These are phyloP conservation scores for Neurospora sp. DNA, from an alignment of 495 filamentous ascomycete genomes.

Conservation along the genomic window DNA sequence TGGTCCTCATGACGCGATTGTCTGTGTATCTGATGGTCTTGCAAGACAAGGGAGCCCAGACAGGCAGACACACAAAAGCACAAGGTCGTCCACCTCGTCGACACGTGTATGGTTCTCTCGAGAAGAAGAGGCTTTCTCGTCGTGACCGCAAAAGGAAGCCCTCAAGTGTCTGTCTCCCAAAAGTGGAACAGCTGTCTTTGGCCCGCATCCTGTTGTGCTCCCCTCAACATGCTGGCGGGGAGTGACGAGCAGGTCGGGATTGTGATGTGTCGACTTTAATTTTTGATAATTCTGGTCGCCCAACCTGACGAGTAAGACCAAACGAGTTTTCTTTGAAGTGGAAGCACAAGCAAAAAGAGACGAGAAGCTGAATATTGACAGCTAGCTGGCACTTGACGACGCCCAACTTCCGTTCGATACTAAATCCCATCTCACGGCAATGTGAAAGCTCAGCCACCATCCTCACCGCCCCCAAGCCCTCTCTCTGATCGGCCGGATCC, in stretches of 20 bases:
- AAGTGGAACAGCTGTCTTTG: slow-evolving; percentile 2
- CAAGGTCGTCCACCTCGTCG: background rate
- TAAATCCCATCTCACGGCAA: background rate
- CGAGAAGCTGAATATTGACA: slow-evolving; percentile 1
- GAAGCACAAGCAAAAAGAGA: slow-evolving; percentile 1
- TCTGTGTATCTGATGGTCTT: background rate
- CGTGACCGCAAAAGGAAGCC: background rate
- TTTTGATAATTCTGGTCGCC: background rate
- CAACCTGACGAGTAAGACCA: background rate
- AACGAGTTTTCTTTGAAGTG: background rate
- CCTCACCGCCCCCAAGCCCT: slow-evolving; percentile 21
- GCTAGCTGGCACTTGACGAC: slow-evolving; percentile 9
- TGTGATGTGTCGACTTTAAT: slow-evolving; percentile 2
- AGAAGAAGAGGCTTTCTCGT: background rate
- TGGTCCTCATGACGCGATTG: background rate
- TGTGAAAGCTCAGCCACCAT: slow-evolving; percentile 19
- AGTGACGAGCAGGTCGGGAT: slow-evolving; percentile 2
- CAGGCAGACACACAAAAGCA: background rate
- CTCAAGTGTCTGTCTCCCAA: slow-evolving; percentile 1
- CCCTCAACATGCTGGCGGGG: slow-evolving; percentile 5
- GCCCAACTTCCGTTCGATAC: slow-evolving; percentile 9
- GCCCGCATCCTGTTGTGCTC: slow-evolving; percentile 2
- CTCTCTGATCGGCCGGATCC: background rate
- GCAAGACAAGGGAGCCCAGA: background rate
- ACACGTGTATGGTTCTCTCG: background rate